Conservation (phyloP, 2,329 filamentous ascomycete genomes). For the Fusarium multiceps region DNA sequence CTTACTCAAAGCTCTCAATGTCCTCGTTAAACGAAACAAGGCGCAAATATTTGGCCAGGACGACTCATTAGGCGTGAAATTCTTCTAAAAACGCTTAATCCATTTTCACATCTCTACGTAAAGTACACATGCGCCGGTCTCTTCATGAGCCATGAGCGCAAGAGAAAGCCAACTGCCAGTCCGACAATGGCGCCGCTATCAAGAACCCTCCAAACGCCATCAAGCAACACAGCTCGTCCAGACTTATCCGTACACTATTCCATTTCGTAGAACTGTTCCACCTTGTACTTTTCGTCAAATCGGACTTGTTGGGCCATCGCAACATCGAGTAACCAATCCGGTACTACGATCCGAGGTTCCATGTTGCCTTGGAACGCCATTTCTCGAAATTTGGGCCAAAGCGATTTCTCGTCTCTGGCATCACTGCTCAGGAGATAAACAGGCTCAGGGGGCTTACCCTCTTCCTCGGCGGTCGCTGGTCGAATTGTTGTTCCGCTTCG, state of each 20-base stretch:
- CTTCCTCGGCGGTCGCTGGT: conserved; percentile 72
- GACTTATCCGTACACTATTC: conserved; percentile 3
- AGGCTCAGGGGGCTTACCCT: conserved; percentile 73
- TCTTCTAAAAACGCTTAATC: conserved; percentile 76
- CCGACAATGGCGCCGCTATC: conserved; percentile 16
- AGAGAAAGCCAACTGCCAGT: conserved; percentile 14
- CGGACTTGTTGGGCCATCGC: conserved; percentile 87
- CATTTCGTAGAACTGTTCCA: conserved; percentile 55
- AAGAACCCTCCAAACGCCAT: conserved; percentile 38
- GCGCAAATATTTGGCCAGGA: conserved; percentile 93
- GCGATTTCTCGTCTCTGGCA: conserved; percentile 71
- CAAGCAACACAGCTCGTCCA: conserved; percentile 13
- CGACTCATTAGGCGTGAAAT: conserved; percentile 92
- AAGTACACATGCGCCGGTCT: conserved; percentile 20
- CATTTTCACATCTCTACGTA: conserved; percentile 35
- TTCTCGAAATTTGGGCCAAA: conserved; percentile 84
- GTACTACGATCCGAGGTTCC: conserved; percentile 80
- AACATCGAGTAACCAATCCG: conserved; percentile 90
- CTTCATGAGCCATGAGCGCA: conserved; percentile 4
- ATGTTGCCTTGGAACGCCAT: conserved; percentile 84
- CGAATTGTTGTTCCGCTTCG: conserved; percentile 75
- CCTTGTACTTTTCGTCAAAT: conserved; percentile 72
- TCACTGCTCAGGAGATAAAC: conserved; percentile 85
- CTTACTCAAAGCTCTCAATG: conserved; percentile 79
- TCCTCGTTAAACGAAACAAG: conserved; percentile 89